phyloP scores from a whole-genome alignment of 1,284 basidiomycete species.

The Rhodotorula sp. region DNA sequence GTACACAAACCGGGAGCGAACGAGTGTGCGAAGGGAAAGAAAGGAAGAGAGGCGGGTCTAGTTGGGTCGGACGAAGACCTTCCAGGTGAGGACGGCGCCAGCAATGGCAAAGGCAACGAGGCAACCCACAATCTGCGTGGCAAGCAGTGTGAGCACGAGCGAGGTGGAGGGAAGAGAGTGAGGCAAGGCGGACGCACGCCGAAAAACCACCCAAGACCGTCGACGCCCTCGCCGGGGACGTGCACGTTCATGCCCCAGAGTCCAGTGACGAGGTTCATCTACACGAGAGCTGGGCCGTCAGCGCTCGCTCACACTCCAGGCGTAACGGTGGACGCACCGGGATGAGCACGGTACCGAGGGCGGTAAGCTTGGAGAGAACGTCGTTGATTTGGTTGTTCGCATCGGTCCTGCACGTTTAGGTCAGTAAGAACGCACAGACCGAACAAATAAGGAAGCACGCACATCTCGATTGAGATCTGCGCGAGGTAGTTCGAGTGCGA shows the following conservation, averaged over 20 bases:
- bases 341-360: constrained; percentile 94
- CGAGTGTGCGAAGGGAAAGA: not conserved
- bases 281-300: constrained; percentile 48
- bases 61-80: constrained; percentile 21
- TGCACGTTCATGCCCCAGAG: constrained; percentile 83
- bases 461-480: constrained; percentile 97
- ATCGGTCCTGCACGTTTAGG: constrained; percentile 62
- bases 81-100: constrained; percentile 44
- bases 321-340: constrained; percentile 51
- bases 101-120: constrained; percentile 42
- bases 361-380: constrained; percentile 96
- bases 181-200: constrained; percentile 58
- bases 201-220: constrained; percentile 67
- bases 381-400: constrained; percentile 99
- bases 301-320: rapidly evolving
- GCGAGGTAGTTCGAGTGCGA: constrained; percentile 99
- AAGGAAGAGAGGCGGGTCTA: not conserved
- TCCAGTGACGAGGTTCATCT: constrained; percentile 94
- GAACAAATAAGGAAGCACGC: not conserved
- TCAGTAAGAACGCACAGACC: not conserved
- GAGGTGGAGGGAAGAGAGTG: not conserved
- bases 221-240: constrained; percentile 76
- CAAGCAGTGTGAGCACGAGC: not conserved
- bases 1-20: not conserved
- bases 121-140: constrained; percentile 41